Evolutionary conservation across 495 filamentous ascomycete species (phyloP).

Genomic region (Cercophora scortea): DNA sequence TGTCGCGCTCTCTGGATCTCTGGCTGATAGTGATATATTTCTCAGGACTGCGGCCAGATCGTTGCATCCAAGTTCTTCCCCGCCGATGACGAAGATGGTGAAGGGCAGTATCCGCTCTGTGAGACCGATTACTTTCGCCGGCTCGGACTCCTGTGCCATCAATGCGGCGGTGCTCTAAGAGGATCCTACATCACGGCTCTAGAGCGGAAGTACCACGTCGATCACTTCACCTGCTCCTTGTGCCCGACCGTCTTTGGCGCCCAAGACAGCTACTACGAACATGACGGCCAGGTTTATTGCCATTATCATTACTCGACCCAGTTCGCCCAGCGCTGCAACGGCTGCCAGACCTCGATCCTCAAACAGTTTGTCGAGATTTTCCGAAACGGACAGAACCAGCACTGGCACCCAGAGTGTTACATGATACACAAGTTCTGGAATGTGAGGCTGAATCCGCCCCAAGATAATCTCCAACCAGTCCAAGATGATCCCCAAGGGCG

Average conservation of each 20-base stretch:
- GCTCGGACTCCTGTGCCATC: slow-evolving; percentile 80
- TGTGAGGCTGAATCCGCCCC: slow-evolving; percentile 60
- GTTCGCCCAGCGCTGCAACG: slow-evolving; percentile 93
- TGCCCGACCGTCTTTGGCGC: slow-evolving; percentile 97
- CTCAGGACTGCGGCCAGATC: slow-evolving; percentile 88
- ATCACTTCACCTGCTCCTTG: slow-evolving; percentile 97
- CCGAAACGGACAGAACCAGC: slow-evolving; percentile 93
- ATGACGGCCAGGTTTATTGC: slow-evolving; percentile 93
- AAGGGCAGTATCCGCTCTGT: slow-evolving; percentile 87
- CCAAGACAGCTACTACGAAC: slow-evolving; percentile 97
- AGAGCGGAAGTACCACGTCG: slow-evolving; percentile 97
- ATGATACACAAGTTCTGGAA: slow-evolving; percentile 99
- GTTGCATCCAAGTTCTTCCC: slow-evolving; percentile 99
- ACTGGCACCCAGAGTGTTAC: slow-evolving; percentile 99
- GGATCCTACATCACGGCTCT: slow-evolving; percentile 98
- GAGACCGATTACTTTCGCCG: slow-evolving; percentile 97
- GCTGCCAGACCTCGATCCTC: slow-evolving; percentile 94
- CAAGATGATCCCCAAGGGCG: slow-evolving; percentile 69
- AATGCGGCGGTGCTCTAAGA: slow-evolving; percentile 87
- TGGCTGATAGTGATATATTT: slow-evolving; percentile 1
- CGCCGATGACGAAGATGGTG: slow-evolving; percentile 78
- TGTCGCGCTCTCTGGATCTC: not conserved
- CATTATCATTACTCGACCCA: slow-evolving; percentile 98
- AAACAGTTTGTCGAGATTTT: slow-evolving; percentile 99
- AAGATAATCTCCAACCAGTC: slow-evolving; percentile 38